These are phyloP conservation scores for Mycena olivaceomarginata DNA, from an alignment of 768 basidiomycete genomes.

Conservation along the genomic window DNA sequence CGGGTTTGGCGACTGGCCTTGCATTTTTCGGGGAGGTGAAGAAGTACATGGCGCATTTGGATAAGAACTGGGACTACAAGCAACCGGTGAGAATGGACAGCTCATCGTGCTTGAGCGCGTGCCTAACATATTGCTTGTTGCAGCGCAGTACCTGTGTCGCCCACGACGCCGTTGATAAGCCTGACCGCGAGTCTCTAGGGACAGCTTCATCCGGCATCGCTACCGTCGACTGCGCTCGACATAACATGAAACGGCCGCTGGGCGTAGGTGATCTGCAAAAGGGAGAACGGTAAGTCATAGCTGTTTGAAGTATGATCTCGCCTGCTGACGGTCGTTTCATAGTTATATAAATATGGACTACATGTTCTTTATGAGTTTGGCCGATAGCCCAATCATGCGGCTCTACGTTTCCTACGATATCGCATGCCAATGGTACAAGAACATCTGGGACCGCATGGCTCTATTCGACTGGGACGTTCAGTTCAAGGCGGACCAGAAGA, in stretches of 20 bases:
- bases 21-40: neutral
- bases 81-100: neutral
- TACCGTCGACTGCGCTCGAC: neutral
- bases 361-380: neutral
- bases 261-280: neutral
- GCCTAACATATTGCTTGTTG: too few relatives aligned
- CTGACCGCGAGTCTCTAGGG: neutral
- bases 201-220: neutral
- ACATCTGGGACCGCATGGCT: too few relatives aligned
- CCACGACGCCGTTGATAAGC: neutral
- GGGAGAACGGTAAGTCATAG: neutral
- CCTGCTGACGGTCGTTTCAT: too few relatives aligned
- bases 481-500: too few relatives aligned
- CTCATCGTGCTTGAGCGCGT: neutral
- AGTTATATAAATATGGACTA: neutral
- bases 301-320: too few relatives aligned
- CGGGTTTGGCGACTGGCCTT: neutral
- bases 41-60: neutral
- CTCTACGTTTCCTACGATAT: too few relatives aligned
- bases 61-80: neutral
- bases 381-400: too few relatives aligned
- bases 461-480: too few relatives aligned
- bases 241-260: neutral
- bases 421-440: too few relatives aligned
- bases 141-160: neutral